Conservation (phyloP, 768 basidiomycete genomes). For the Suillus decipiens region DNA sequence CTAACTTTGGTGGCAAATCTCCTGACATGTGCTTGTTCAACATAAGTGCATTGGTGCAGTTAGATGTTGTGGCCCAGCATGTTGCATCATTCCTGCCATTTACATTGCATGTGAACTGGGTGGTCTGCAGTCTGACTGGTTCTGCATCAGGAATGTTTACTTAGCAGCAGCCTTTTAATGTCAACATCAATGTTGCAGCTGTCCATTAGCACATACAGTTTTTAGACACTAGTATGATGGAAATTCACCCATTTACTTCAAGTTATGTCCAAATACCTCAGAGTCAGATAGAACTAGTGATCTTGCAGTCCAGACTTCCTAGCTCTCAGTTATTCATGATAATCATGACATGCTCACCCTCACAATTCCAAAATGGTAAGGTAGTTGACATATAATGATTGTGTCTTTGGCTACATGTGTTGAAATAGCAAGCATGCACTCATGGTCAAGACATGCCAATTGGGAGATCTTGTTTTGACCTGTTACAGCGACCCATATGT, state of each 20-base stretch:
- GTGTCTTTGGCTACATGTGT: too few species aligned
- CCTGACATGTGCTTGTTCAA: background rate
- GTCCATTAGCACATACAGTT: background rate
- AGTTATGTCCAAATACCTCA: background rate
- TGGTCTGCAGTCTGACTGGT: too few species aligned
- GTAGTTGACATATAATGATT: too few species aligned
- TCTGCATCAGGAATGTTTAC: too few species aligned
- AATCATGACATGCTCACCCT: background rate
- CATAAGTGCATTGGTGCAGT: background rate
- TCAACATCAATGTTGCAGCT: too few species aligned
- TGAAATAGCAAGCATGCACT: too few species aligned
- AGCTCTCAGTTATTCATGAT: background rate
- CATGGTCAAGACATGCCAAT: too few species aligned
- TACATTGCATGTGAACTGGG: background rate
- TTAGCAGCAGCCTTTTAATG: too few species aligned
- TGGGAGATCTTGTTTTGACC: too few species aligned
- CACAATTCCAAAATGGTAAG: background rate
- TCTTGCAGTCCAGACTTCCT: background rate
- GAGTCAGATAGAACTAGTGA: background rate
- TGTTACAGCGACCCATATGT: too few species aligned
- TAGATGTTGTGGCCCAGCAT: background rate
- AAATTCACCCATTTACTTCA: background rate
- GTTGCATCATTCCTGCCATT: background rate
- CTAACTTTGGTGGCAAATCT: background rate
- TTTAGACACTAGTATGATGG: background rate